Conservation (phyloP, 148 eudicot genomes). For the Vaccinium vitisidaea region DNA sequence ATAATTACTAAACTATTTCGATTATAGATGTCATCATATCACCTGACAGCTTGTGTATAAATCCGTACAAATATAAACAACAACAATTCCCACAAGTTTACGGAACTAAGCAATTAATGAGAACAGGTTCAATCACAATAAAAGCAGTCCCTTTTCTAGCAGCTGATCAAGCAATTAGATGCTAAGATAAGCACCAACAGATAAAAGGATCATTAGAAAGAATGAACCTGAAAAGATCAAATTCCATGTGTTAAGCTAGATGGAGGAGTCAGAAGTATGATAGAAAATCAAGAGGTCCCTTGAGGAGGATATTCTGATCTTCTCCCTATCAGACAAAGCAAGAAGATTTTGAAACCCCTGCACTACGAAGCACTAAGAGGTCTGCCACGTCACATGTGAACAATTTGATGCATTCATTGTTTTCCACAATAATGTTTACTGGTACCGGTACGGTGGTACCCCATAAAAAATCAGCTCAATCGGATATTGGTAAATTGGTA, state of each 20-base stretch:
- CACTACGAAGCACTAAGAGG: neutral
- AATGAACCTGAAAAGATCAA: neutral
- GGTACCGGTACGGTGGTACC: no score
- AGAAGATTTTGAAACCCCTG: neutral
- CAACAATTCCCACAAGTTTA: neutral
- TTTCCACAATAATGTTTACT: no score
- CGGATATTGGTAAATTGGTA: no score
- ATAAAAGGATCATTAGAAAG: neutral
- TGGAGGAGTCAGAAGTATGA: neutral
- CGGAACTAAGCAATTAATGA: constrained; percentile 1
- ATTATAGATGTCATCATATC: neutral
- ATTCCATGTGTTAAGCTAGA: neutral
- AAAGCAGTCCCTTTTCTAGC: neutral
- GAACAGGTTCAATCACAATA: neutral
- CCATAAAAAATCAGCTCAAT: no score
- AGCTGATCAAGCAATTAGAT: neutral
- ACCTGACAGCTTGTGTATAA: neutral
- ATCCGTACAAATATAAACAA: neutral
- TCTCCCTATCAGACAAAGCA: neutral
- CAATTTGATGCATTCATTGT: neutral
- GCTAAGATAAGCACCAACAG: neutral
- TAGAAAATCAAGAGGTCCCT: neutral
- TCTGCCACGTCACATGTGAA: neutral
- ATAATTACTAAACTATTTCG: neutral
- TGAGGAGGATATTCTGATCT: neutral